Conservation (phyloP, 148 eudicot genomes). For the Fagopyrum tataricum region DNA sequence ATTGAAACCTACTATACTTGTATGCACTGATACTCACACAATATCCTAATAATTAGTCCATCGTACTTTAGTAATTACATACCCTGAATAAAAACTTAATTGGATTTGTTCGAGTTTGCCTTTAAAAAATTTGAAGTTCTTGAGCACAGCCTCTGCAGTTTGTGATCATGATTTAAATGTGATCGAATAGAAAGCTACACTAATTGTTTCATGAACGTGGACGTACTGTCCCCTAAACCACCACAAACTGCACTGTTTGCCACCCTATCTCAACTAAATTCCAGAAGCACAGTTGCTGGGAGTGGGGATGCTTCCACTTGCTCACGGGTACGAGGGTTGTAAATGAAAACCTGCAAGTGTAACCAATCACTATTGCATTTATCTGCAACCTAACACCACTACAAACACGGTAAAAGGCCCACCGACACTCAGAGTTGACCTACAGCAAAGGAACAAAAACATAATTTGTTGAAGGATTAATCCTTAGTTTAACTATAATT, state of each 20-base stretch:
- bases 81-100: neutral
- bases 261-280: neutral
- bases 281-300: neutral
- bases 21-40: too few species aligned
- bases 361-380: slow-evolving; percentile 2
- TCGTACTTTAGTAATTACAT: too few species aligned
- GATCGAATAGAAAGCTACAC: neutral
- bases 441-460: neutral
- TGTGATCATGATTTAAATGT: neutral
- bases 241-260: slow-evolving; percentile 3
- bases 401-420: slow-evolving; percentile 1
- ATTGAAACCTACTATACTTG: too few species aligned
- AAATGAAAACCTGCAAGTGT: neutral
- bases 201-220: neutral
- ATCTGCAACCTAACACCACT: slow-evolving; percentile 7
- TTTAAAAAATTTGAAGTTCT: neutral
- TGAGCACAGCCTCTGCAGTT: neutral
- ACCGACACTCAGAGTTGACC: neutral
- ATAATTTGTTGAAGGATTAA: neutral
- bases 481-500: neutral
- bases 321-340: neutral
- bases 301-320: neutral
- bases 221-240: neutral
- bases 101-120: neutral
- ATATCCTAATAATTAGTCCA: too few species aligned